Evolutionary conservation across 345 rosid species (phyloP).

Genomic region (Boechera divaricarpa): DNA sequence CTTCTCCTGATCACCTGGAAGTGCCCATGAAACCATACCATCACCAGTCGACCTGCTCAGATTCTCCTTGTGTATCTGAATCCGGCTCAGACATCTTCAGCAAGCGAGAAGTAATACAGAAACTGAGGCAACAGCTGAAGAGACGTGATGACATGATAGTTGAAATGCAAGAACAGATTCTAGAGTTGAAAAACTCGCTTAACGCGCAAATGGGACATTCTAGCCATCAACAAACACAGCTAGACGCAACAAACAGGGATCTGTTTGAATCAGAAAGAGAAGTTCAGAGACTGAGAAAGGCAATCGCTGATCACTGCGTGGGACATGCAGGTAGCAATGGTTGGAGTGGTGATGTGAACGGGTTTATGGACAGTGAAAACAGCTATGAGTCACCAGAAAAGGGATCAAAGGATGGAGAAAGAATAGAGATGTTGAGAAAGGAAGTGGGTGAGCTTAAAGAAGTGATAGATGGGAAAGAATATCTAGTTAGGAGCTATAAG

Average conservation of each 20-base stretch:
- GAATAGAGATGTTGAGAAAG: constrained; percentile 73
- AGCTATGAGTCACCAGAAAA: constrained; percentile 51
- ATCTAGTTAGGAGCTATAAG: constrained; percentile 75
- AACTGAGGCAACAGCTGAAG: constrained; percentile 90
- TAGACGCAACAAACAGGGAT: constrained; percentile 75
- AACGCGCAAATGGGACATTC: constrained; percentile 69
- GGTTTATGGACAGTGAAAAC: constrained; percentile 54
- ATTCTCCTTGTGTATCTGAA: constrained; percentile 94
- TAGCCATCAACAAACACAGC: constrained; percentile 71
- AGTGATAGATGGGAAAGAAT: constrained; percentile 91
- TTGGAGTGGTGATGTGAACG: constrained; percentile 76
- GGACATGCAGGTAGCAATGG: constrained; percentile 51
- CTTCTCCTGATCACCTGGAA: constrained; percentile 81
- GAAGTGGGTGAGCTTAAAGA: constrained; percentile 90
- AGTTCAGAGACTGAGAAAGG: constrained; percentile 85
- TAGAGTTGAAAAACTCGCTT: constrained; percentile 71
- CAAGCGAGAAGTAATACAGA: constrained; percentile 92
- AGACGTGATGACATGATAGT: constrained; percentile 93
- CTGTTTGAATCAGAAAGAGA: constrained; percentile 82
- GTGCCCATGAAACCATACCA: constrained; percentile 77
- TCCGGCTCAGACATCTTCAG: constrained; percentile 96
- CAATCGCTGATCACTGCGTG: constrained; percentile 82
- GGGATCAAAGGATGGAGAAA: constrained; percentile 59
- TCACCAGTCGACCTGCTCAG: constrained; percentile 84
- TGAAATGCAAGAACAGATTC: constrained; percentile 96